These are phyloP conservation scores for Clitopilus hobsonii DNA, from an alignment of 768 basidiomycete species.

Conservation along the genomic window DNA sequence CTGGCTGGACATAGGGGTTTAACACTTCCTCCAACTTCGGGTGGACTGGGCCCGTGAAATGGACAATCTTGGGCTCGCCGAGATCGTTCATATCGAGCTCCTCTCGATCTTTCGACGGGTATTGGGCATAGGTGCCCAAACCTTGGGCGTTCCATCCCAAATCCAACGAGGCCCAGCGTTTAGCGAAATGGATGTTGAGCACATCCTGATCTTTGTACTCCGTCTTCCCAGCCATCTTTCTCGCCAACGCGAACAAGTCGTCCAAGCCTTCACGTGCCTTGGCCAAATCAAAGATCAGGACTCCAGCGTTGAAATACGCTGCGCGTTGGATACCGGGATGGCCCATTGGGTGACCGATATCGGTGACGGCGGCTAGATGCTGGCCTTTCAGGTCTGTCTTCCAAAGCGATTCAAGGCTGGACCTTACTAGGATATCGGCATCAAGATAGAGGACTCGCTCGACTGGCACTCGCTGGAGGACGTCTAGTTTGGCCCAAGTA, in stretches of 20 bases:
- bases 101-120: constrained; percentile 28
- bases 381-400: constrained; percentile 34
- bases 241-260: constrained; percentile 21
- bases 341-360: constrained; percentile 48
- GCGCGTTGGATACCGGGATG: constrained; percentile 26
- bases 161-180: constrained; percentile 34
- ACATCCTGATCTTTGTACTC: constrained; percentile 45
- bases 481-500: constrained; percentile 48
- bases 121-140: constrained; percentile 45
- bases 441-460: constrained; percentile 51
- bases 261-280: constrained; percentile 21
- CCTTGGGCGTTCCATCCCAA: constrained; percentile 55
- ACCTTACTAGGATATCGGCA: constrained; percentile 43
- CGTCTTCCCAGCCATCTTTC: constrained; percentile 19
- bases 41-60: constrained; percentile 55
- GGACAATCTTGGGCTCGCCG: constrained; percentile 42
- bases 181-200: constrained; percentile 41
- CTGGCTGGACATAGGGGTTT: constrained; percentile 50
- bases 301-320: constrained; percentile 53
- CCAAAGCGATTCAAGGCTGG: constrained; percentile 38
- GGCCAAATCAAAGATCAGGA: constrained; percentile 46
- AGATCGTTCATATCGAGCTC: constrained; percentile 26
- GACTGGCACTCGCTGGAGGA: constrained; percentile 39
- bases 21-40: constrained; percentile 39
- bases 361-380: constrained; percentile 38